These are phyloP conservation scores for Hymenoscyphus infarciens DNA, from an alignment of 2,329 filamentous ascomycete species.

Conservation along the genomic window DNA sequence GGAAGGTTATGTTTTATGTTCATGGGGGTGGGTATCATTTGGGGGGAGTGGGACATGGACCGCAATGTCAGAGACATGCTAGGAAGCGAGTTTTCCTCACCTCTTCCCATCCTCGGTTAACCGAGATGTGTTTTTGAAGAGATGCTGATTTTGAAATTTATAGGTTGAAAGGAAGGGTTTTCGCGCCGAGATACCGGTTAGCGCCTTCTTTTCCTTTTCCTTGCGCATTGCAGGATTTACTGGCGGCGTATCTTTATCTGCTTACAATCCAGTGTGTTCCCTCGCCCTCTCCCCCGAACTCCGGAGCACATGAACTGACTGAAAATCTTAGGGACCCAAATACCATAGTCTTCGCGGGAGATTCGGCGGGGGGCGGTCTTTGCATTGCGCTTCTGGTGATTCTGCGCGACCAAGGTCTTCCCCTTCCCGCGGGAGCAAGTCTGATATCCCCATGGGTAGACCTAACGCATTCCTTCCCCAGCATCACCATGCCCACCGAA, in stretches of 20 bases:
- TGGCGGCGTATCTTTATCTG: conserved; percentile 70
- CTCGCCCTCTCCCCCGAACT: neutral
- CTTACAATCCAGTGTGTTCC: conserved; percentile 55
- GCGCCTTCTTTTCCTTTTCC: conserved; percentile 91
- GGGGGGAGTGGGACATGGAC: conserved; percentile 86
- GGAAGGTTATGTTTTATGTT: conserved; percentile 82
- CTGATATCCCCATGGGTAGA: conserved; percentile 94
- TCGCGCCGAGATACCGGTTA: conserved; percentile 79
- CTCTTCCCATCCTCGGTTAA: neutral
- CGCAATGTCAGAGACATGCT: conserved; percentile 90
- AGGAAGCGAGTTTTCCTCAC: conserved; percentile 57
- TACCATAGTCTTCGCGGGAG: conserved; percentile 80
- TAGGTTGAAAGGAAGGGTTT: conserved; percentile 69
- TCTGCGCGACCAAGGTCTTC: conserved; percentile 69
- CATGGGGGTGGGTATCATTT: conserved; percentile 93
- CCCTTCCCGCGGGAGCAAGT: conserved; percentile 82
- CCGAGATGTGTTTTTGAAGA: neutral
- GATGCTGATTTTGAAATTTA: neutral
- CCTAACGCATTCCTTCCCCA: conserved; percentile 88
- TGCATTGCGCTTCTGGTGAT: conserved; percentile 68
- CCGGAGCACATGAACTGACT: neutral
- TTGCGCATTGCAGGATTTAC: conserved; percentile 47
- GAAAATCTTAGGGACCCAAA: conserved; percentile 49
- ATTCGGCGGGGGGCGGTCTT: conserved; percentile 92
- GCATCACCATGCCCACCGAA: conserved; percentile 63